Base-by-base conservation (phyloP, 2,329 filamentous ascomycete genomes). In the Cladosporium halotolerans region DNA sequence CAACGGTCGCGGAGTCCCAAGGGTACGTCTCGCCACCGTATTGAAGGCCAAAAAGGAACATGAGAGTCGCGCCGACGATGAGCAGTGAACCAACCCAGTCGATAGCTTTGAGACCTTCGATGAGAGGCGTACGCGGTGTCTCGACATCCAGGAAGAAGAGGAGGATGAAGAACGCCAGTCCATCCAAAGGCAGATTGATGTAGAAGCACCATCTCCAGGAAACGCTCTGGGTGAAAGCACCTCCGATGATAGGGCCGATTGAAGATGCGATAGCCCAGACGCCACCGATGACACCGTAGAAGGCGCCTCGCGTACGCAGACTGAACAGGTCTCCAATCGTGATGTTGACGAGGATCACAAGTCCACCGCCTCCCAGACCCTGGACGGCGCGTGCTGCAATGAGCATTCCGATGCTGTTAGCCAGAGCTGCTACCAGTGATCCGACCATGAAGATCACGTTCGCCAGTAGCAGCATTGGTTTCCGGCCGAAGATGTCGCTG, bases 21-120 rank as follows among this genome's bases (percentile, higher is more conserved):
- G 90, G 85, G 58, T 81, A 82, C 18, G 77, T 76, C 48, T 89
- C 80, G 45, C 89, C 90, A 52, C 90, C 91, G 57, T 92, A 89
- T 65, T 95, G 86, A 9, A 96, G 80, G 0, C 89, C 91, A 40
- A 96, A 82, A 3, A 96, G 80, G 59, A 95, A 77, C 88, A 95
- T 92, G 16, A 95, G 75, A 0, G 88, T 91, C 16, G 85, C 88
- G 40, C 86, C 86, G 19, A 91, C 79, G 65, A 95, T 81, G 31
- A 79, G 72, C 9, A 85, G 51, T 1, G 79, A 82, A 1, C 86
- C 87, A 5, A 80, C 60, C 82, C 82, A 85, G 67, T 85, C 82
- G 56, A 85, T 81, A 0, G 81, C 81, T 56, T 79, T 80, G 8
- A 88, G 69, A 0, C 85, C 85, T 38, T 80, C 72, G 55, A 73